Conservation (phyloP, 164 flowering plant species). For the Vitis rotundifolia region DNA sequence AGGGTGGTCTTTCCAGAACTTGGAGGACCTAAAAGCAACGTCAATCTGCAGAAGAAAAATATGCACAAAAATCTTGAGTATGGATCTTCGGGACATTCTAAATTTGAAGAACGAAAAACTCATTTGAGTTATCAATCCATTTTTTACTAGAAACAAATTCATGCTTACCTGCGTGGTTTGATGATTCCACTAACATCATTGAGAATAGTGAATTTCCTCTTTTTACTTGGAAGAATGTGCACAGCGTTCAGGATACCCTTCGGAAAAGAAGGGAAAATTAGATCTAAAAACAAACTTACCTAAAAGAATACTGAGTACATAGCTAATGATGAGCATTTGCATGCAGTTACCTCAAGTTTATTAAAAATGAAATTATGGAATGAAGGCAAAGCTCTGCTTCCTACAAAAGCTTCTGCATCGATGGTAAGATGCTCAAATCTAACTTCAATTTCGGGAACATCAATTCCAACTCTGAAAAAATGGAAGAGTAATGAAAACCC, state of each 20-base stretch:
- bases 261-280: not conserved
- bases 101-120: too few relatives aligned
- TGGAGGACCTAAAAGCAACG: slow-evolving; percentile 55
- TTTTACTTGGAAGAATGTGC: slow-evolving; percentile 44
- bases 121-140: too few relatives aligned
- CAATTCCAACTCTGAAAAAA: slow-evolving; percentile 39
- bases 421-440: slow-evolving; percentile 41
- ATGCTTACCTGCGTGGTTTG: slow-evolving; percentile 63
- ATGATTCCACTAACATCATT: slow-evolving; percentile 67
- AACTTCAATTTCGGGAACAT: slow-evolving; percentile 36
- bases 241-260: slow-evolving; percentile 45
- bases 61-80: too few relatives aligned
- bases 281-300: not conserved
- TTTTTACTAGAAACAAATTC: too few relatives aligned
- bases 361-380: slow-evolving; percentile 28
- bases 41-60: slow-evolving; percentile 23
- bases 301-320: too few relatives aligned
- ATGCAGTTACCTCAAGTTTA: slow-evolving; percentile 28
- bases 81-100: too few relatives aligned
- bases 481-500: not conserved
- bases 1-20: slow-evolving; percentile 52
- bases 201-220: slow-evolving; percentile 52
- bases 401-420: slow-evolving; percentile 39
- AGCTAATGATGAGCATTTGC: not conserved
- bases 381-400: slow-evolving; percentile 43